These are phyloP conservation scores for Volvariella volvacea DNA, from an alignment of 1,284 basidiomycete species.

Conservation along the genomic window DNA sequence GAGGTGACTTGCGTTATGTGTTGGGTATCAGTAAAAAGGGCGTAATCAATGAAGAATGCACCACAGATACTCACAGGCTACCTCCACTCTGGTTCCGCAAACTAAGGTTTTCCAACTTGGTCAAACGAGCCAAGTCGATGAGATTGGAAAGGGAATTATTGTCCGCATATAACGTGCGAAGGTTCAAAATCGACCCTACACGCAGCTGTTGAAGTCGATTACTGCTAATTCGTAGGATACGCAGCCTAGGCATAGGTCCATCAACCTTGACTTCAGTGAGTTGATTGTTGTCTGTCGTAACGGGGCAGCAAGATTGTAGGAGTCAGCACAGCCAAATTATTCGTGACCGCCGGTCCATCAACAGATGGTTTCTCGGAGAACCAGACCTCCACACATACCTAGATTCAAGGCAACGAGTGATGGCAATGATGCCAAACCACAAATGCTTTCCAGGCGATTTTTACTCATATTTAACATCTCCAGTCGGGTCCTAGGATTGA, in stretches of 20 bases:
- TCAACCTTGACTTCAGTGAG: slow-evolving; percentile 47
- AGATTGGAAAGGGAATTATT: slow-evolving; percentile 68
- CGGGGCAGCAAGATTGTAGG: slow-evolving; percentile 7
- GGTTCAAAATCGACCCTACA: slow-evolving; percentile 58
- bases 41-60: too few species aligned
- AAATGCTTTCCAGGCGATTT: slow-evolving; percentile 63
- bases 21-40: too few species aligned
- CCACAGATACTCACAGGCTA: slow-evolving; percentile 54
- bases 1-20: slow-evolving; percentile 35
- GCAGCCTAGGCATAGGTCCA: slow-evolving; percentile 57
- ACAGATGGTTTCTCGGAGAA: slow-evolving; percentile 4
- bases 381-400: slow-evolving; percentile 44
- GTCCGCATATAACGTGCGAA: slow-evolving; percentile 92
- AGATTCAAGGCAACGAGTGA: slow-evolving; percentile 71
- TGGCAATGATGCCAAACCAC: slow-evolving; percentile 56
- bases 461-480: slow-evolving; percentile 81
- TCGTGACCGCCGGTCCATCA: slow-evolving; percentile 7
- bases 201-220: slow-evolving; percentile 74
- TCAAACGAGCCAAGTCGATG: slow-evolving; percentile 47
- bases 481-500: slow-evolving; percentile 57
- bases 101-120: slow-evolving; percentile 84
- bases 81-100: slow-evolving; percentile 81
- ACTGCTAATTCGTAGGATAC: slow-evolving; percentile 81
- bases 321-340: slow-evolving; percentile 9
- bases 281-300: slow-evolving; percentile 65